Percentiles rank a stretch among this genome's conserved stretches.
These are phyloP conservation scores for Physaria fendleri DNA, from an alignment of 345 rosid genomes.

Conservation along the genomic window DNA sequence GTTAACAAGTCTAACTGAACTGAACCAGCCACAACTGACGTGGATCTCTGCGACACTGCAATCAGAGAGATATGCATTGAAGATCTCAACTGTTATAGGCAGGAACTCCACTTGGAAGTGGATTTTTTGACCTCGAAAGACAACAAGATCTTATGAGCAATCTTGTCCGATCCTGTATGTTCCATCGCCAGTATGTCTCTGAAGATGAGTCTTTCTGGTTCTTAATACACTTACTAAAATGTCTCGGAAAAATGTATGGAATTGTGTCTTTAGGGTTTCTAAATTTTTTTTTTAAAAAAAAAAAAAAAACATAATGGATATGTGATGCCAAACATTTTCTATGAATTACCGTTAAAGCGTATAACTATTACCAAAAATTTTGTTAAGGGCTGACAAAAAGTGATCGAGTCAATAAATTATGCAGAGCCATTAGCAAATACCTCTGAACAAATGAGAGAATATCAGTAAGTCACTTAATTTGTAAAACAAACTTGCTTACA, in stretches of 20 bases:
- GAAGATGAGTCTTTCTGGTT: too few relatives aligned
- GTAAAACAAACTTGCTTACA: not conserved
- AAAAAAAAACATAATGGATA: too few relatives aligned
- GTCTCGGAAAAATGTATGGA: too few relatives aligned
- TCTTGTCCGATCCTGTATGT: slow-evolving; percentile 41
- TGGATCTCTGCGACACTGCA: slow-evolving; percentile 62
- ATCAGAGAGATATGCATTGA: slow-evolving; percentile 43
- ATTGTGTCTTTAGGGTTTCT: too few relatives aligned
- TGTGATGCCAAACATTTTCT: not conserved
- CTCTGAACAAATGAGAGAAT: not conserved
- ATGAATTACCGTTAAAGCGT: slow-evolving; percentile 5
- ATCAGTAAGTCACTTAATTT: not conserved
- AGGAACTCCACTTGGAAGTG: slow-evolving; percentile 66
- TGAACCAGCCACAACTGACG: slow-evolving; percentile 66
- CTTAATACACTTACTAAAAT: too few relatives aligned
- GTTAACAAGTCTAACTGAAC: slow-evolving; percentile 51
- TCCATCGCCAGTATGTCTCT: slow-evolving; percentile 17
- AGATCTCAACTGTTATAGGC: slow-evolving; percentile 49
- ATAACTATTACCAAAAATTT: not conserved
- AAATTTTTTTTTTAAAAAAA: too few relatives aligned
- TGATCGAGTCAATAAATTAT: slow-evolving; percentile 22
- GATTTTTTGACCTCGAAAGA: slow-evolving; percentile 48
- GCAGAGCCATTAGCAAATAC: not conserved
- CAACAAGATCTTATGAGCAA: slow-evolving; percentile 55
- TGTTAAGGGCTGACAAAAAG: slow-evolving; percentile 17